Base-by-base conservation (phyloP, 257 asterid species). In the Haberlea rhodopensis region DNA sequence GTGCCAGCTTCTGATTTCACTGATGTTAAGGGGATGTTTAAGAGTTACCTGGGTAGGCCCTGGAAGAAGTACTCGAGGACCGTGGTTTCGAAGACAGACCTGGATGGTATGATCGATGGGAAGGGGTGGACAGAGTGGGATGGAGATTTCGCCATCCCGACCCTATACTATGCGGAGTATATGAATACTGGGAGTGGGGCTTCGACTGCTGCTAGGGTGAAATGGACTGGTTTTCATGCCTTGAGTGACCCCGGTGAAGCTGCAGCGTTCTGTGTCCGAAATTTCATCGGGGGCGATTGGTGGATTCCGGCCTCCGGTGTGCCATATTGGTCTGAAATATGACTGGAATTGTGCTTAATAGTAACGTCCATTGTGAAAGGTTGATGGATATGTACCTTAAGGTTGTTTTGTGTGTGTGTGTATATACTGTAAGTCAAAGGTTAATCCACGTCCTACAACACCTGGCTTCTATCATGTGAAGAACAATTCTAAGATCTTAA, bases 301-400 rank as follows among this genome's bases (percentile, higher is more conserved):
- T 85, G 97, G 96, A 81, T 87, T 65, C 92, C 92, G 60, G 73
- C 72, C 57, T 63, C 85, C 37, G 89, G 97, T 3, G 92, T 87
- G 26, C 92, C 95, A 8, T 85, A 73, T 77, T 76, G 78, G 60
- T 51, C 72, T 57, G 76, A 60, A 10, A 5, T 81, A 49, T 87
- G 63, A 80, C 22, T 28, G 18, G 48, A 40, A 40, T 40, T 0
- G 4, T 3, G 18, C 5, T 40, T 3, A 8, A 18, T 10, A 34
- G 9, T 10, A 16, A 34, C 0, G 45, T 10, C 10, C 45, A 8
- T 34, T 10, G 45, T 34, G 45, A 10, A 10, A 34, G 4, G 9
- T 34, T 34, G 45, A 34, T 8, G 45, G 37, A 7, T 29, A 29
- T 29, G 37, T 29, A 29, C 10, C 7, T 10, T 29, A 7, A 7